Evolutionary conservation across 805 yeast species (phyloP).

Genomic region (Candida cerambycidarum): DNA sequence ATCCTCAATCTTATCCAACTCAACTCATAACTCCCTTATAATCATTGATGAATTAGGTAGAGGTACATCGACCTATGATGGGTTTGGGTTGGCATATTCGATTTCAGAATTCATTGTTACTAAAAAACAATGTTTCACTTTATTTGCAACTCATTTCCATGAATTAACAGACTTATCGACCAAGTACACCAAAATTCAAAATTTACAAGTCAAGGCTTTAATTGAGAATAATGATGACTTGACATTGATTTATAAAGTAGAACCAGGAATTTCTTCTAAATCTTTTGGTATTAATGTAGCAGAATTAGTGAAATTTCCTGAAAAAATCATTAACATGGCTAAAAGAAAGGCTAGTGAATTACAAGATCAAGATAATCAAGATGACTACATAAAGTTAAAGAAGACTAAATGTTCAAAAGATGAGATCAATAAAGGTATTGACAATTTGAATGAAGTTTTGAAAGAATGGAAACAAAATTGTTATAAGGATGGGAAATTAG

Average conservation of each 20-base stretch:
- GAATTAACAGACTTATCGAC: slow-evolving; percentile 83
- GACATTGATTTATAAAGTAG: slow-evolving; percentile 89
- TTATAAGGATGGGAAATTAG: slow-evolving; percentile 26
- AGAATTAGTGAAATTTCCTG: slow-evolving; percentile 90
- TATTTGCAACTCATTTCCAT: slow-evolving; percentile 98
- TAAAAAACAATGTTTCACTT: slow-evolving; percentile 69
- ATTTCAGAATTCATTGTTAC: slow-evolving; percentile 82
- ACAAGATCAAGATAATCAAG: slow-evolving; percentile 53
- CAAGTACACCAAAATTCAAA: slow-evolving; percentile 60
- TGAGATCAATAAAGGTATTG: slow-evolving; percentile 57
- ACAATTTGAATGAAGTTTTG: slow-evolving; percentile 45
- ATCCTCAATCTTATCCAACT: slow-evolving; percentile 78
- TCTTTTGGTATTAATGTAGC: slow-evolving; percentile 98
- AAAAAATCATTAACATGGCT: slow-evolving; percentile 90
- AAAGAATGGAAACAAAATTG: slow-evolving; percentile 54
- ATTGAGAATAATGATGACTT: slow-evolving; percentile 67
- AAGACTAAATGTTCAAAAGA: slow-evolving; percentile 50
- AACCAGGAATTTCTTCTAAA: slow-evolving; percentile 91
- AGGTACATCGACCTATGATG: slow-evolving; percentile 88
- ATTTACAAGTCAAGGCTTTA: slow-evolving; percentile 92
- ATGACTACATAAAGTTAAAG: slow-evolving; percentile 46
- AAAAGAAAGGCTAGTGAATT: slow-evolving; percentile 89
- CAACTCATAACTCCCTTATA: slow-evolving; percentile 75
- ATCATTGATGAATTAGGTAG: slow-evolving; percentile 95
- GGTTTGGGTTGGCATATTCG: slow-evolving; percentile 97